A percentile compares a stretch with the other conserved stretches of the same genome.
Evolutionary conservation across 2,329 filamentous ascomycete species (phyloP).

Genomic region (Colletotrichum tropicicola): DNA sequence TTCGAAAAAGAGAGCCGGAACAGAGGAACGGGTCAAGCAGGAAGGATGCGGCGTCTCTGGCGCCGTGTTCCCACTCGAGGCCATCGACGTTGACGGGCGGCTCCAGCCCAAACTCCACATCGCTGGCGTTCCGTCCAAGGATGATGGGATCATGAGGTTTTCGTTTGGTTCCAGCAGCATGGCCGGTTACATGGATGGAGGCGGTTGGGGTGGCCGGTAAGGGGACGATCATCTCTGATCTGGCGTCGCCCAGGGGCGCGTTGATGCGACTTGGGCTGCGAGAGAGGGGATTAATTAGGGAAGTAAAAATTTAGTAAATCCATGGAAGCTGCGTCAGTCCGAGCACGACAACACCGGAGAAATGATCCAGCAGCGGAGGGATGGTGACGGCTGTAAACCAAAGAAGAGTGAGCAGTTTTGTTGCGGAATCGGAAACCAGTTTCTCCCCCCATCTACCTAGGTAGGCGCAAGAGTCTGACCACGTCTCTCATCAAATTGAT

Average conservation of each 20-base stretch:
- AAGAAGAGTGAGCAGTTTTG: not conserved
- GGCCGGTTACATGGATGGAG: constrained; percentile 1
- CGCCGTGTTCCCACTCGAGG: constrained; percentile 14
- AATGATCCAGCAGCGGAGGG: not conserved
- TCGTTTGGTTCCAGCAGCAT: not conserved
- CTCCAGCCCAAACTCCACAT: constrained; percentile 13
- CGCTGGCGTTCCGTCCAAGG: constrained; percentile 14
- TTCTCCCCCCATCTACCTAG: not conserved
- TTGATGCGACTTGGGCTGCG: not conserved
- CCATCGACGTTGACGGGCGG: constrained; percentile 11
- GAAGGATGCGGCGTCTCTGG: constrained; percentile 2
- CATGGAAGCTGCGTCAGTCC: not conserved
- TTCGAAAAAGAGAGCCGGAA: constrained; percentile 2
- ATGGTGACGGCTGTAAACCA: not conserved
- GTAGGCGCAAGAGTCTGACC: not conserved
- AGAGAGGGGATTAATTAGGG: not conserved
- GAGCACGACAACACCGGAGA: not conserved
- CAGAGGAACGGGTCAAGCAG: not conserved
- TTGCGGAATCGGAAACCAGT: not conserved
- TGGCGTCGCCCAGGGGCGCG: constrained; percentile 4
- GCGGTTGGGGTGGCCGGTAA: constrained; percentile 3
- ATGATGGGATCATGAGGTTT: constrained; percentile 5
- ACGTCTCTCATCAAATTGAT: not conserved
- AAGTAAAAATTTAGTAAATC: not conserved
- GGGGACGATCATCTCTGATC: constrained; percentile 17